Base-by-base conservation (phyloP, 1,284 basidiomycete genomes). In the Sparassis latifolia region DNA sequence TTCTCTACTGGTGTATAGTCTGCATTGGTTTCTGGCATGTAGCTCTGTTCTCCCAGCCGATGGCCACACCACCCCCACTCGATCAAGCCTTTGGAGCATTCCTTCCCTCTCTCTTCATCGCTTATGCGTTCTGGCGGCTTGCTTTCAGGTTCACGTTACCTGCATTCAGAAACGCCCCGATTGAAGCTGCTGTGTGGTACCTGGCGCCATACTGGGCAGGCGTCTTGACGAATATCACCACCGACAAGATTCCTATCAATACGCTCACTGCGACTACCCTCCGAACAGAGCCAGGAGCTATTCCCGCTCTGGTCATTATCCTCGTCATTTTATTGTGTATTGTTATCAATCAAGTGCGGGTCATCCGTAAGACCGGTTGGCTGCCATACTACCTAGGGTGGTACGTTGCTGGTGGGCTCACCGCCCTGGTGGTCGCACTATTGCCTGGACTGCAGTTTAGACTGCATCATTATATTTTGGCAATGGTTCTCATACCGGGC, bases 11-110 rank as follows among this genome's bases (percentile, higher is more conserved):
- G 86, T 84, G 77, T 53, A 70, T 94, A 12, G 80, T 92, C 2
- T 90, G 84, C 69, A 83, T 93, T 43, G 92, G 92, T 0, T 94
- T 82, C 64, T 94, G 92, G 92, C 91, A 95, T 59, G 74, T 92
- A 52, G 74, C 79, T 1, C 75, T 94, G 30, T 90, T 90, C 58
- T 89, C 87, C 2, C 86, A 93, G 62, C 88, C 89, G 1, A 78
- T 77, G 32, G 73, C 72, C 2, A 78, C 76, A 29, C 89, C 88
- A 5, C 89, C 87, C 29, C 71, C 74, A 20, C 68, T 93, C 47
- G 80, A 86, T 48, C 70, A 71, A 6, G 87, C 81, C 2, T 89
- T 93, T 57, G 80, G 77, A 31, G 79, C 81, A 4, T 94, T 95
- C 67, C 73, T 94, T 10, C 90, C 92, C 0, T 69, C 79, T 0